Base-by-base conservation (phyloP, 108 stramenopile species). In the Fragilariopsis cylindrus region DNA sequence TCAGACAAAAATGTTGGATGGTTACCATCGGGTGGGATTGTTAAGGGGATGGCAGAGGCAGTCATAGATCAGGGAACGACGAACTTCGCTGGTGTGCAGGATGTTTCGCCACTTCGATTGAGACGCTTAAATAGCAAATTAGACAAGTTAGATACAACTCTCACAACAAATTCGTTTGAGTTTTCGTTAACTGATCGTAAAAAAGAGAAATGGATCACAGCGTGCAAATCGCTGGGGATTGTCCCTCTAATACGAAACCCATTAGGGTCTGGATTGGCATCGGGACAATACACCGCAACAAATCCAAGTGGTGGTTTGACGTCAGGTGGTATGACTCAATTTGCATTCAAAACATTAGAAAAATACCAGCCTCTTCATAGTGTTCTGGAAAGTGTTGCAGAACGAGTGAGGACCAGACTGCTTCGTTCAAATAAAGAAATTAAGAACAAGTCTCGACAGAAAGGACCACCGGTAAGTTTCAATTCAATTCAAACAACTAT, bases 181-280 rank as follows among this genome's bases (percentile, higher is more conserved):
- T 93, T 90, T 71, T 92, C 89, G 70, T 71, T 96, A 76, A 91
- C 84, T 16, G 89, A 96, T 73, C 85, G 85, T 4, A 82, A 87
- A 62, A 83, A 88, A 39, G 57, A 78, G 64, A 80, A 65, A 4
- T 78, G 89, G 82, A 91, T 96, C 60, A 72, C 81, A 21, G 84
- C 87, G 11, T 96, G 95, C 82, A 93, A 91, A 71, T 78, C 84
- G 19, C 50, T 91, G 65, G 88, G 90, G 43, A 90, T 96, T 30
- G 88, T 83, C 65, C 92, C 92, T 19, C 45, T 96, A 39, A 84
- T 90, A 60, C 72, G 63, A 19, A 87, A 91, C 80, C 92, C 93
- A 8, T 60, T 91, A 21, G 92, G 89, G 58, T 82, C 82, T 48
- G 95, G 92, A 42, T 73, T 96, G 76, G 92, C 92, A 39, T 87